Base-by-base conservation (phyloP, 2,329 filamentous ascomycete species). In the Rhexocercosporidium sp. region DNA sequence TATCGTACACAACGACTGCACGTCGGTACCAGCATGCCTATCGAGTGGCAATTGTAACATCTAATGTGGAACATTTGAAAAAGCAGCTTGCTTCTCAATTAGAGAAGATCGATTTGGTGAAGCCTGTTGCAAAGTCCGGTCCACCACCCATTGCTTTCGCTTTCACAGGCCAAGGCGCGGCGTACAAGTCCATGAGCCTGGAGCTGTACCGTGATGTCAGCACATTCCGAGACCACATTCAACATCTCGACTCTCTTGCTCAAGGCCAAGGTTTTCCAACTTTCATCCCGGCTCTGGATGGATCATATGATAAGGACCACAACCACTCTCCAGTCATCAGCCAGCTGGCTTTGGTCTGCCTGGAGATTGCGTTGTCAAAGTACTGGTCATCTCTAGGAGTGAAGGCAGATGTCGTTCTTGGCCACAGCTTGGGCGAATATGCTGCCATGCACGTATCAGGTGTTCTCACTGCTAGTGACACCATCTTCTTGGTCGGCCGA, bases 371-470 rank as follows among this genome's bases (percentile, higher is more conserved):
- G 6, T 78, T 88, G 9, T 82, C 82, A 5, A 81, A 81, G 46
- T 78, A 88, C 1, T 89, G 86, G 86, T 75, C 70, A 18, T 84
- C 83, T 1, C 85, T 85, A 82, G 85, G 85, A 34, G 79, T 89
- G 64, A 78, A 77, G 51, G 86, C 86, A 6, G 82, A 84, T n/a
- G 85, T 81, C 6, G 85, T 88, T 1, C 75, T 88, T n/a, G 86
- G 86, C n/a, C 86, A 88, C 77, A 92, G 89, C 72, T 80, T 93
- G 31, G 91, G 91, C 61, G 90, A 93, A 77, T 92, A 92, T 73
- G 90, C 90, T 41, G 90, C 91, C 47, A 84, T 93, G 9, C 84
- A 91, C 73, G 84, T 88, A 46, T 89, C 90, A 62, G 91, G 90
- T 62, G 90, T 93, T n/a, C 81, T 93, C 31, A 91, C 89, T 20